These are phyloP conservation scores for Cucurbita argyrosperma DNA, from an alignment of 306 rosid genomes.

Conservation along the genomic window DNA sequence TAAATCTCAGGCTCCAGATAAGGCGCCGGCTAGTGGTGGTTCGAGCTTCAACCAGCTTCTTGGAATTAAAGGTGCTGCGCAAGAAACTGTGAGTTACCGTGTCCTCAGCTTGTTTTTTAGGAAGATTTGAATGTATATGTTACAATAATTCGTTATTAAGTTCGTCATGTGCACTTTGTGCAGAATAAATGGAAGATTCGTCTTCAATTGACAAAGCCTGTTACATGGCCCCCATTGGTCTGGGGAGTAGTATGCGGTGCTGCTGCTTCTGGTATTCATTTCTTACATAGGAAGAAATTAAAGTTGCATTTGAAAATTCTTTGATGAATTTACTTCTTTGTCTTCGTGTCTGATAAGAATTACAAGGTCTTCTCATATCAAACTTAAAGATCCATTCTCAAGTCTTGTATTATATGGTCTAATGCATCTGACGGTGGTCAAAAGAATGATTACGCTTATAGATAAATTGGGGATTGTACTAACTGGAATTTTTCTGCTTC, in stretches of 20 bases:
- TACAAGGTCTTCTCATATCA: not conserved
- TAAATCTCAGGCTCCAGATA: constrained; percentile 42
- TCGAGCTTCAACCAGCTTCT: constrained; percentile 54
- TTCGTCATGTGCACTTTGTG: constrained; percentile 15
- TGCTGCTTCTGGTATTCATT: constrained; percentile 80
- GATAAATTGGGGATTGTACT: not conserved
- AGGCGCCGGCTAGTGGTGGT: constrained; percentile 29
- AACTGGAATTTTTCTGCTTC: not conserved
- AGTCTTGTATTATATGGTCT: not conserved
- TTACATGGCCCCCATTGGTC: constrained; percentile 96
- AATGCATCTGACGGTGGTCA: not conserved
- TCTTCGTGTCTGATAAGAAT: not conserved
- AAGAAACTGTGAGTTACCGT: constrained; percentile 29
- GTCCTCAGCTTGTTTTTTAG: not conserved
- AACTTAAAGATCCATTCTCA: not conserved
- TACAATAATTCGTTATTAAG: not conserved
- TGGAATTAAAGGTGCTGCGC: constrained; percentile 52
- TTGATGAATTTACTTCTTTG: not conserved
- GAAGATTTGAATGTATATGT: not conserved
- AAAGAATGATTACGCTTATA: not conserved
- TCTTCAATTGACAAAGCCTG: constrained; percentile 95
- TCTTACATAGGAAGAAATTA: not conserved
- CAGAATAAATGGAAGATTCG: constrained; percentile 97
- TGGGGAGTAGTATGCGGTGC: constrained; percentile 99
- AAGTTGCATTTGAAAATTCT: not conserved